Evolutionary conservation across 2,329 filamentous ascomycete genomes (phyloP).

Genomic region (Alternaria incomplexa): DNA sequence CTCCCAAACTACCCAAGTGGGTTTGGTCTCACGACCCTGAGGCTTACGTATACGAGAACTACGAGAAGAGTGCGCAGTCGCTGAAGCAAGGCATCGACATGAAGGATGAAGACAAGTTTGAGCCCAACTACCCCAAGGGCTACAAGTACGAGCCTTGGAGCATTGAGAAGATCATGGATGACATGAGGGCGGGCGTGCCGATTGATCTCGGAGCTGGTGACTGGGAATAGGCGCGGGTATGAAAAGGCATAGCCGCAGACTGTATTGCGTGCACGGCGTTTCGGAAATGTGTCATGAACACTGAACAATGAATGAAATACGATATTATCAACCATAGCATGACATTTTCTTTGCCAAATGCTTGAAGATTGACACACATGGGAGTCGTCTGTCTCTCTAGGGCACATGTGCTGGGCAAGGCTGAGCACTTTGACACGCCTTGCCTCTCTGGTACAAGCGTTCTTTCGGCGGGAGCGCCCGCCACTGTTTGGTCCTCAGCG

Average conservation of each 20-base stretch:
- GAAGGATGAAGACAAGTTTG: constrained; percentile 50
- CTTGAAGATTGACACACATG: neutral
- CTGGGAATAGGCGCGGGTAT: constrained; percentile 35
- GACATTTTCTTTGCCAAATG: neutral
- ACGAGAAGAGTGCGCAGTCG: constrained; percentile 49
- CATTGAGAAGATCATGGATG: constrained; percentile 51
- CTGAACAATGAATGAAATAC: neutral
- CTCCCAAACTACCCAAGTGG: constrained; percentile 55
- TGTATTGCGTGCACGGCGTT: neutral
- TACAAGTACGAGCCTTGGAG: constrained; percentile 52
- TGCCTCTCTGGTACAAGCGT: neutral
- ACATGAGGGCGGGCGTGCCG: constrained; percentile 44
- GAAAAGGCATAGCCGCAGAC: neutral
- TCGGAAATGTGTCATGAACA: neutral
- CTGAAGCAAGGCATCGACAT: constrained; percentile 52
- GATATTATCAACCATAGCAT: neutral
- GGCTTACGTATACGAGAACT: constrained; percentile 54
- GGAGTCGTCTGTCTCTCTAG: neutral
- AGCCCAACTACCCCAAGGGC: constrained; percentile 54
- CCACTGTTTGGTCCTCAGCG: neutral
- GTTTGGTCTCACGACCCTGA: constrained; percentile 56
- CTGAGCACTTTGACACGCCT: neutral
- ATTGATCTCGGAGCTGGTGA: constrained; percentile 45
- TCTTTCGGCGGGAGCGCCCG: neutral
- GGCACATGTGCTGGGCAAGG: neutral